Evolutionary conservation across 192 early-diverging fungal genomes (phyloP), one percentile per base, ranked within the genome.

Genomic region (Allomyces macrogynus): DNA sequence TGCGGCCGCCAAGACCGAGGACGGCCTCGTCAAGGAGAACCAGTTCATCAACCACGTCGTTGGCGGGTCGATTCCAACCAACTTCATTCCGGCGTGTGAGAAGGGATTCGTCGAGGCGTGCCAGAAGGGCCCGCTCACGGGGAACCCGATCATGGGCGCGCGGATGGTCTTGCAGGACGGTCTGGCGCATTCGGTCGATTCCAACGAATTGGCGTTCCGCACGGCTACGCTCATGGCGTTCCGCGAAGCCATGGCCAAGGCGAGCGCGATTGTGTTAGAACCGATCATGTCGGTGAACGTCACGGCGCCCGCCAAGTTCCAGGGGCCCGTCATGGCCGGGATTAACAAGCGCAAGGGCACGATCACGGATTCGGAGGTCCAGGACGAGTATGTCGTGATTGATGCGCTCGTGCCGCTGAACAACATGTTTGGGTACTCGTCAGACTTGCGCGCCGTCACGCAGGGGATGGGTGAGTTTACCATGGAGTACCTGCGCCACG

Each of bases 341-440:
- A 74, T 98, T 61, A 98, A 98, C 80, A 95, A 95, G 81, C 87
- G 95, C 67, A 94, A 95, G 79, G 95, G 92, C 63, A 89, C 89
- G 1, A 92, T 98, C 66, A 75, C 89, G 42, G 90, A 98, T 70
- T 88, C 91, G 1, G 93, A 92, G 62, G 83, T 92, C 5, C 85
- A 87, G 42, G 92, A 98, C 69, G 93, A 95, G 63, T 92, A 91
- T 75, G 88, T 93, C 62, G 84, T 85, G 23, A 81, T 90, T 26
- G 76, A 77, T 60, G 86, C 88, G 23, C 88, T 93, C 69, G 95
- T 98, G 25, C 88, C 93, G 5, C 74, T 98, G 67, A 98, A 98
- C 76, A 89, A 90, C 65, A 98, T 98, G 95, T 98, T 98, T 86
- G 93, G 93, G 23, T 94, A 93, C 73, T 91, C 93, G 61, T 91